A percentile compares a stretch with the other conserved stretches of the same genome.
Conservation (phyloP, 2,329 filamentous ascomycete species). For the Stemphylium beticola region DNA sequence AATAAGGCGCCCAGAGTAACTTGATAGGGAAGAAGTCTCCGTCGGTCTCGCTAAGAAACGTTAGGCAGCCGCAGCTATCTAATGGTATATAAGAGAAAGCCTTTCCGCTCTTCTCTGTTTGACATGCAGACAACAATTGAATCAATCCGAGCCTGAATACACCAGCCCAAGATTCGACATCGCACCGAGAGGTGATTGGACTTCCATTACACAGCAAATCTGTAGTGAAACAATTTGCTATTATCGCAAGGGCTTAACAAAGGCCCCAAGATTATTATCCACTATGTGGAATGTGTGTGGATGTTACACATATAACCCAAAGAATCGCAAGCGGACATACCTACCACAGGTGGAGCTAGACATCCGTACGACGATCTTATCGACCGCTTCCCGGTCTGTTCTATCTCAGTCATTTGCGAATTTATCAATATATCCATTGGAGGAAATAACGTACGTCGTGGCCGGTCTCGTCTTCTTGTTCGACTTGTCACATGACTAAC, state of each 20-base stretch:
- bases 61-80: not conserved
- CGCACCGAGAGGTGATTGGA: too few relatives aligned
- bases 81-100: too few relatives aligned
- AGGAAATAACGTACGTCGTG: constrained; percentile 3
- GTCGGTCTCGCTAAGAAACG: not conserved
- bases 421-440: not conserved
- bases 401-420: constrained; percentile 7
- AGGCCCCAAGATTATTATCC: not conserved
- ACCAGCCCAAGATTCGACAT: too few relatives aligned
- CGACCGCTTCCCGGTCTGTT: constrained; percentile 5
- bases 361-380: constrained; percentile 4
- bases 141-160: too few relatives aligned
- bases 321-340: not conserved
- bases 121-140: too few relatives aligned
- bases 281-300: not conserved
- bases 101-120: too few relatives aligned
- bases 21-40: too few relatives aligned
- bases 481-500: not conserved
- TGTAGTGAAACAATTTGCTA: not conserved
- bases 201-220: too few relatives aligned
- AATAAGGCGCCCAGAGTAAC: not conserved
- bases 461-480: too few relatives aligned
- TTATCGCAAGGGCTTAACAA: not conserved
- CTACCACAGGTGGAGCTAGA: constrained; percentile 6
- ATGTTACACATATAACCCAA: constrained; percentile 1